Conservation (phyloP, 2,329 filamentous ascomycete species). For the Pseudogymnoascus sp. region DNA sequence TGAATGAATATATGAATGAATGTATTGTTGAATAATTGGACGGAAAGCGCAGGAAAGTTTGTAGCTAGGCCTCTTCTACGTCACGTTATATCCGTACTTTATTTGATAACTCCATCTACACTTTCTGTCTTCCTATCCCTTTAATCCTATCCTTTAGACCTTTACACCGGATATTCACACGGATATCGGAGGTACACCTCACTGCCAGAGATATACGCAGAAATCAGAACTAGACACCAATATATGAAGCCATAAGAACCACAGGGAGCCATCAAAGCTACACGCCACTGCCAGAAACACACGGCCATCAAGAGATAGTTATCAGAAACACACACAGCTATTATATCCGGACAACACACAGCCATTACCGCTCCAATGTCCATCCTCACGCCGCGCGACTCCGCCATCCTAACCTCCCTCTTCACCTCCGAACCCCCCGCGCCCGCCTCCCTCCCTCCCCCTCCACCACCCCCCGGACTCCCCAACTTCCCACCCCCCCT, state of each 20-base stretch:
- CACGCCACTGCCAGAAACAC: neutral
- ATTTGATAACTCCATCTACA: neutral
- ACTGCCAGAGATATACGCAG: neutral
- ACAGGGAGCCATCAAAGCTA: neutral
- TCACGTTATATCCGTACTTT: neutral
- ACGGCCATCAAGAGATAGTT: neutral
- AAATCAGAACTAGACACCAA: neutral
- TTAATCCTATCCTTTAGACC: too few species aligned
- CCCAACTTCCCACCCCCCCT: slow-evolving; percentile 44
- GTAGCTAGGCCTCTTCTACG: neutral
- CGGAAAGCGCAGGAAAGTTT: neutral
- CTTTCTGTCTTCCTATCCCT: neutral
- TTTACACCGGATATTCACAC: neutral
- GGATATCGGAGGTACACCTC: too few species aligned
- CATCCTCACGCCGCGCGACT: slow-evolving; percentile 25
- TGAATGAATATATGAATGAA: neutral
- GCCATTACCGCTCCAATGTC: neutral
- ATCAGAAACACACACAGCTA: neutral
- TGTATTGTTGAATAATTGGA: neutral
- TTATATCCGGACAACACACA: neutral
- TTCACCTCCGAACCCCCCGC: slow-evolving; percentile 43
- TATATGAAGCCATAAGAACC: neutral
- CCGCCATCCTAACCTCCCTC: slow-evolving; percentile 28
- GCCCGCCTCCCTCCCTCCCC: slow-evolving; percentile 45
- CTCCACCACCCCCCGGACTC: slow-evolving; percentile 41